A percentile compares a stretch with the other conserved stretches of the same genome.
These are phyloP conservation scores for Triticum dicoccoides DNA, from an alignment of 176 grass and related monocot species.

Conservation along the genomic window DNA sequence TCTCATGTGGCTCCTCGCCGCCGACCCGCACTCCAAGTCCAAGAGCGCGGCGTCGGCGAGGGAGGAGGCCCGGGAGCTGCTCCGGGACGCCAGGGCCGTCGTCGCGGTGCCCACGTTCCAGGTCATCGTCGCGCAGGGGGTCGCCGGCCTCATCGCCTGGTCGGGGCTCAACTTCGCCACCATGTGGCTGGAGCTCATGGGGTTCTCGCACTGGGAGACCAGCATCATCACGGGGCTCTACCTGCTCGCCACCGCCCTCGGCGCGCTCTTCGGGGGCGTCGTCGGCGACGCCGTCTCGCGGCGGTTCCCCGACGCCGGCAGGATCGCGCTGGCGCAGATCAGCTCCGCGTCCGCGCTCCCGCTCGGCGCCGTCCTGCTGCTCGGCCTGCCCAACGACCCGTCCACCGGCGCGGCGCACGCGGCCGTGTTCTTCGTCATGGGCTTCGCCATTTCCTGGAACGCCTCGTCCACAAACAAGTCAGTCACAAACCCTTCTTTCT, in stretches of 20 bases:
- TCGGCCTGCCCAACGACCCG: slow-evolving; percentile 44
- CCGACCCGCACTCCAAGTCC: slow-evolving; percentile 46
- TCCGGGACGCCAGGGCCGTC: slow-evolving; percentile 44
- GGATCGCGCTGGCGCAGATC: slow-evolving; percentile 73
- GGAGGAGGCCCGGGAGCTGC: slow-evolving; percentile 36
- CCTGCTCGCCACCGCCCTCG: slow-evolving; percentile 51
- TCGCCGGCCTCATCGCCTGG: slow-evolving; percentile 41
- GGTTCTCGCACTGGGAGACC: slow-evolving; percentile 62
- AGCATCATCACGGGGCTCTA: slow-evolving; percentile 63
- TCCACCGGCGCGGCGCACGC: slow-evolving; percentile 41
- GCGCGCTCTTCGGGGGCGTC: slow-evolving; percentile 58
- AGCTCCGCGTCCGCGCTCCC: slow-evolving; percentile 65
- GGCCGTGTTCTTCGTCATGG: slow-evolving; percentile 49
- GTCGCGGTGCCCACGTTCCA: slow-evolving; percentile 64
- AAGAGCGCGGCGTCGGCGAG: not conserved
- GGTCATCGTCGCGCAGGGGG: slow-evolving; percentile 69
- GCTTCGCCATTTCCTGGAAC: slow-evolving; percentile 53
- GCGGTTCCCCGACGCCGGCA: slow-evolving; percentile 46
- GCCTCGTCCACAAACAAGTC: slow-evolving; percentile 47
- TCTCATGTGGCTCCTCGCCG: slow-evolving; percentile 49
- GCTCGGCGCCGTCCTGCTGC: slow-evolving; percentile 57
- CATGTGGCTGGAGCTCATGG: slow-evolving; percentile 85
- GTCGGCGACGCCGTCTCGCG: slow-evolving; percentile 55
- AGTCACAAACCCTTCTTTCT: not conserved
- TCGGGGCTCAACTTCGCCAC: slow-evolving; percentile 63